A percentile compares a stretch with the other conserved stretches of the same genome.
phyloP scores from a whole-genome alignment of 495 filamentous ascomycete genomes.

The Neurospora sp. region DNA sequence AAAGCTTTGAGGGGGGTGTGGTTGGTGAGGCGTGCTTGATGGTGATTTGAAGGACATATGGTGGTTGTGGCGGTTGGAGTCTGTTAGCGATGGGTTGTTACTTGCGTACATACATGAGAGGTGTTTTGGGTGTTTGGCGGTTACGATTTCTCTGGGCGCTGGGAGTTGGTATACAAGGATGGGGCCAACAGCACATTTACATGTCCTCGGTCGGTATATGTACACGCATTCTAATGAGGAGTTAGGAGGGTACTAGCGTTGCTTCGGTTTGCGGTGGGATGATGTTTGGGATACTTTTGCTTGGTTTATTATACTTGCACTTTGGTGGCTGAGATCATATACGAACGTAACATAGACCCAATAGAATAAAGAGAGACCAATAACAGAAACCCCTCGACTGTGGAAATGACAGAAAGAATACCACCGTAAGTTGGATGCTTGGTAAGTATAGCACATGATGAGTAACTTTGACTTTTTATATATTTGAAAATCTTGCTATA shows the following conservation, averaged over 20 bases:
- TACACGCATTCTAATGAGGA: neutral
- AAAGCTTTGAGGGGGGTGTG: slow-evolving; percentile 45
- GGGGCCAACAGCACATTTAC: neutral
- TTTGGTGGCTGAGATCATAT: neutral
- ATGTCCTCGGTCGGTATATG: neutral
- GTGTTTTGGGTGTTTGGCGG: neutral
- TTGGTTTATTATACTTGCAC: neutral
- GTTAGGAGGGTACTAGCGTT: neutral
- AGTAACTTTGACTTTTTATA: neutral
- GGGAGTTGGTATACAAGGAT: neutral
- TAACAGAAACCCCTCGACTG: no score
- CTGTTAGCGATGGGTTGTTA: neutral
- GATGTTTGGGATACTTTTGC: neutral
- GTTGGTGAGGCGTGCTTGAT: neutral
- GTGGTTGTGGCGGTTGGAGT: neutral
- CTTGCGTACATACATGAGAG: neutral
- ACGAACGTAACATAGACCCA: neutral
- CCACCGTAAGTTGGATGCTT: neutral
- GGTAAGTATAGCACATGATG: neutral
- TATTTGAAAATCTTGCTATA: neutral
- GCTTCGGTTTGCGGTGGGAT: neutral
- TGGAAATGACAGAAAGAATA: no score
- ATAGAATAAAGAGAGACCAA: neutral
- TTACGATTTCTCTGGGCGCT: neutral
- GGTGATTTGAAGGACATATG: neutral